phyloP scores from a whole-genome alignment of 2,329 filamentous ascomycete genomes.

The Colletotrichum orchidophilum region DNA sequence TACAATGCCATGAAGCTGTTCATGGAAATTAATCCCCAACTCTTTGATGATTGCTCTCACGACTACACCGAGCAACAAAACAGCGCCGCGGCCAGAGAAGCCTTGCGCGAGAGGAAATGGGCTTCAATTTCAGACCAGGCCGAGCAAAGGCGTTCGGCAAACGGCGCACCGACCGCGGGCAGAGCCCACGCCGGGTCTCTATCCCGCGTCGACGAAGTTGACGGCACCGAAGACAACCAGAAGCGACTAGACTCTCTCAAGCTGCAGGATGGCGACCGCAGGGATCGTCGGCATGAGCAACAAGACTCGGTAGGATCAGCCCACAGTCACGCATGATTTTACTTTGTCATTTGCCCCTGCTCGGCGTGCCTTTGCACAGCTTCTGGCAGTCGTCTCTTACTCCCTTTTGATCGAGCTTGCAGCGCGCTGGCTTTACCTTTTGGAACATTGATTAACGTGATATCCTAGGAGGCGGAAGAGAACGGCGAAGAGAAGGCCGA shows the following conservation, averaged over 20 bases:
- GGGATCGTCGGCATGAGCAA: constrained; percentile 66
- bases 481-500: constrained; percentile 22
- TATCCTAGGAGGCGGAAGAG: constrained; percentile 24
- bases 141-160: constrained; percentile 67
- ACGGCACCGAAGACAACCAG: constrained; percentile 84
- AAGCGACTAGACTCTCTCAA: constrained; percentile 90
- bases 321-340: constrained; percentile 58
- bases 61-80: constrained; percentile 98
- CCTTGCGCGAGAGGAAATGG: constrained; percentile 87
- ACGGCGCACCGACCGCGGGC: constrained; percentile 45
- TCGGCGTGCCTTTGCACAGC: not conserved
- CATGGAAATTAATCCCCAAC: constrained; percentile 99
- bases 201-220: constrained; percentile 76
- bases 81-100: constrained; percentile 85
- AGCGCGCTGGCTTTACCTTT: not conserved
- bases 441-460: constrained; percentile 10
- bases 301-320: constrained; percentile 67
- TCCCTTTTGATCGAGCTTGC: not conserved
- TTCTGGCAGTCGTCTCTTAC: too few species aligned
- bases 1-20: constrained; percentile 99
- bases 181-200: constrained; percentile 52
- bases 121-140: constrained; percentile 85
- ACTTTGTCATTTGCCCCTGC: not conserved
- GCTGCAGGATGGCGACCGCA: constrained; percentile 82
- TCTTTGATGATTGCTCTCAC: constrained; percentile 98